Base-by-base conservation (phyloP, 257 asterid genomes). In the Solanum medicagineum region DNA sequence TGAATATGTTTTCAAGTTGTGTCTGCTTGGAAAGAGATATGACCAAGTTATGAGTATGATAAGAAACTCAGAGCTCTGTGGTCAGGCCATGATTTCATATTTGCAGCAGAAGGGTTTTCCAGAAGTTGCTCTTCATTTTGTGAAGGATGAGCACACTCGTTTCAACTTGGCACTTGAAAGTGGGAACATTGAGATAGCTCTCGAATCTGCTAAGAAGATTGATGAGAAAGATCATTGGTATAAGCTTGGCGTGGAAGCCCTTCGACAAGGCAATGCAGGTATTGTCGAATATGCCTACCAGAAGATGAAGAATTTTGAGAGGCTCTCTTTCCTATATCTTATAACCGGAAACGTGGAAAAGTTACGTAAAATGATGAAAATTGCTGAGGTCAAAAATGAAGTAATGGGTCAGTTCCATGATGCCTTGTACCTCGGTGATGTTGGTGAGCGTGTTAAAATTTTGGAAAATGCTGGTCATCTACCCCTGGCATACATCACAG, bases 101-200 rank as follows among this genome's bases (percentile, higher is more conserved):
- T 89, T 97, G 82, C 99, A 97, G 92, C 99, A 95, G 91, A 95
- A 97, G 90, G 99, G 99, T 82, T 97, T 97, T 87, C 99, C 98
- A 19, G 98, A 95, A 91, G 98, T 97, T 80, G 99, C 99, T 81
- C 91, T 97, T 83, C 93, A 95, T 94, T 97, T 97, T 79, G 99
- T 97, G 86, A 97, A 97, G 91, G 99, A 97, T 81, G 99, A 95
- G 89, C 90, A 93, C 57, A 92, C 92, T 63, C 94, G 98, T 79
- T 97, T 97, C 90, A 93, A 93, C 89, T 89, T 96, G 71, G 99
- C 99, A 82, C 94, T 96, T 66, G 98, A 94, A 85, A 93, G 98
- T 57, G 99, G 99, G 81, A 96, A 93, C 91, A 96, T 96, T 54
- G 97, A 94, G 91, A 94, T 94, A 85, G 99, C 99, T 65, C 96